These are phyloP conservation scores for Silybum marianum DNA, from an alignment of 129 eudicot genomes.

Conservation along the genomic window DNA sequence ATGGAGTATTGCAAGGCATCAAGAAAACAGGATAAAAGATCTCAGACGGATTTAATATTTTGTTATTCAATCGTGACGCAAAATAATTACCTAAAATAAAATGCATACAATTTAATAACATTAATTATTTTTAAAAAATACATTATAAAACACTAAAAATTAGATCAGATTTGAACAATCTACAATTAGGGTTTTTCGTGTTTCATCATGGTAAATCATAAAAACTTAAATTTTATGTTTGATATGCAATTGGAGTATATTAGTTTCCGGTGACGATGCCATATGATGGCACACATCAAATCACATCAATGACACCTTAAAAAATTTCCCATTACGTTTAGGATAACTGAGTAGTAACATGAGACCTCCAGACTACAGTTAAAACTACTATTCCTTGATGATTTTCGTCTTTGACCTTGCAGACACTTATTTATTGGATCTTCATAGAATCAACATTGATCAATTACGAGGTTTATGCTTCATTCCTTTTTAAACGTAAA, in stretches of 20 bases:
- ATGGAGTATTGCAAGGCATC: background rate
- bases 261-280: background rate
- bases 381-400: background rate
- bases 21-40: too few relatives aligned
- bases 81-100: background rate
- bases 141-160: too few relatives aligned
- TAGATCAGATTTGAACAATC: background rate
- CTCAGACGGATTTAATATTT: background rate
- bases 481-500: too few relatives aligned
- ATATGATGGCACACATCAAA: background rate
- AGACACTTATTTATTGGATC: background rate
- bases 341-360: background rate
- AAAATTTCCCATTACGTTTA: background rate
- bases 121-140: too few relatives aligned
- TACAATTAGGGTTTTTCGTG: background rate
- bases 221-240: background rate
- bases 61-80: background rate
- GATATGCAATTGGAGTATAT: background rate
- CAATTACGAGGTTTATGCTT: too few relatives aligned
- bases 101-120: too few relatives aligned
- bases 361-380: background rate
- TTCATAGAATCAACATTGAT: background rate
- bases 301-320: background rate
- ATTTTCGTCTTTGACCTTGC: background rate
- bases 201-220: background rate